Percentiles rank a stretch among this genome's conserved stretches.
Conservation (phyloP, 306 rosid species). For the Sphenostylis stenocarpa region DNA sequence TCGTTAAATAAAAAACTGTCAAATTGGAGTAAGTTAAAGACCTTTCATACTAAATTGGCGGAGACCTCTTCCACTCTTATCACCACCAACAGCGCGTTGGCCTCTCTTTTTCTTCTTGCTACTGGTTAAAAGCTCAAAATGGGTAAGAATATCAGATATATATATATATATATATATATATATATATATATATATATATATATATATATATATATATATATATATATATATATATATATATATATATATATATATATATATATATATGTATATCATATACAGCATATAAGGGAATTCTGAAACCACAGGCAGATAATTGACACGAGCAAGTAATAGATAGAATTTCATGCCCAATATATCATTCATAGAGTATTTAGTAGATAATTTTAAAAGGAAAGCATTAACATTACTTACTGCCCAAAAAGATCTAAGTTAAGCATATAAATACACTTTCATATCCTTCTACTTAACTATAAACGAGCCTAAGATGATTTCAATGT, state of each 20-base stretch:
- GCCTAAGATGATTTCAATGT: not conserved
- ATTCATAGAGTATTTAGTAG: not conserved
- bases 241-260: not conserved
- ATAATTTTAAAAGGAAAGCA: not conserved
- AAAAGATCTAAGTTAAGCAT: not conserved
- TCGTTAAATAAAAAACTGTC: constrained; percentile 8
- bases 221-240: no score
- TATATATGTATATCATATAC: not conserved
- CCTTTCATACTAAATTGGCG: constrained; percentile 99
- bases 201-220: not conserved
- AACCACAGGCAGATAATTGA: constrained; percentile 22
- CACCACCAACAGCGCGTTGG: constrained; percentile 91
- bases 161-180: not conserved
- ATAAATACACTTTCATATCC: not conserved
- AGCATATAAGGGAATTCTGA: not conserved
- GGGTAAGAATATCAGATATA: constrained; percentile 22
- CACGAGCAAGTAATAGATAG: not conserved
- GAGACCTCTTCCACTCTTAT: constrained; percentile 98
- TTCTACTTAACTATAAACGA: not conserved
- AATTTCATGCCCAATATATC: not conserved
- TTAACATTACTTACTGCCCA: not conserved
- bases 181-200: not conserved
- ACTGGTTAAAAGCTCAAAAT: constrained; percentile 37
- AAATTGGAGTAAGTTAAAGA: constrained; percentile 30
- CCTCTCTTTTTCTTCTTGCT: constrained; percentile 98